A percentile compares a stretch with the other conserved stretches of the same genome.
Conservation (phyloP, 2,329 filamentous ascomycete genomes). For the Phyllosticta citriasiana region DNA sequence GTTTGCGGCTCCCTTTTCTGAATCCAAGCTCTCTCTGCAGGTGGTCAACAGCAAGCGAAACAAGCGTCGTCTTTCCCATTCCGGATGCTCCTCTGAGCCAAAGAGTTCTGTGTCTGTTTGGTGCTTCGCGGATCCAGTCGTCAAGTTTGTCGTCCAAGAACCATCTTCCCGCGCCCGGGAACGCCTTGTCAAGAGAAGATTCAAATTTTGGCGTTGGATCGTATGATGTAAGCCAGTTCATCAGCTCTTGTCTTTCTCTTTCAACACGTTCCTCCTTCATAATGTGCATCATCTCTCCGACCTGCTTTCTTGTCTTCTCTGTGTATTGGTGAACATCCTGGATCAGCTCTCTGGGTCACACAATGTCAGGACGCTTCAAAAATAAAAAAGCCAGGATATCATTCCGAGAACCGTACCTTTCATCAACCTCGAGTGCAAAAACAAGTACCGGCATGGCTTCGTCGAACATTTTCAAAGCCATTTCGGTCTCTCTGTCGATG, state of each 20-base stretch:
- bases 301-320: background rate
- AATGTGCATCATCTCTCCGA: background rate
- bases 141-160: background rate
- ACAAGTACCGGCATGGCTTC: background rate
- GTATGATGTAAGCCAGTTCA: background rate
- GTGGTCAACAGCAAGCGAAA: background rate
- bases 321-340: background rate
- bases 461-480: background rate
- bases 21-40: background rate
- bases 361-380: background rate
- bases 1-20: background rate
- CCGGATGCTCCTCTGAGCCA: background rate
- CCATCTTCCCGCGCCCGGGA: background rate
- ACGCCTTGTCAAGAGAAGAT: background rate
- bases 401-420: background rate
- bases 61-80: background rate
- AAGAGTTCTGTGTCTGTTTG: background rate
- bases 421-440: background rate
- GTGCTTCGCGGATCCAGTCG: background rate
- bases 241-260: background rate
- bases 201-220: background rate
- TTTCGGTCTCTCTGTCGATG: background rate
- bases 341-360: background rate
- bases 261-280: background rate
- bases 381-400: background rate